Percentiles rank a stretch among this genome's conserved stretches.
phyloP scores from a whole-genome alignment of 2,329 filamentous ascomycete genomes.

The Metarhizium brunneum region DNA sequence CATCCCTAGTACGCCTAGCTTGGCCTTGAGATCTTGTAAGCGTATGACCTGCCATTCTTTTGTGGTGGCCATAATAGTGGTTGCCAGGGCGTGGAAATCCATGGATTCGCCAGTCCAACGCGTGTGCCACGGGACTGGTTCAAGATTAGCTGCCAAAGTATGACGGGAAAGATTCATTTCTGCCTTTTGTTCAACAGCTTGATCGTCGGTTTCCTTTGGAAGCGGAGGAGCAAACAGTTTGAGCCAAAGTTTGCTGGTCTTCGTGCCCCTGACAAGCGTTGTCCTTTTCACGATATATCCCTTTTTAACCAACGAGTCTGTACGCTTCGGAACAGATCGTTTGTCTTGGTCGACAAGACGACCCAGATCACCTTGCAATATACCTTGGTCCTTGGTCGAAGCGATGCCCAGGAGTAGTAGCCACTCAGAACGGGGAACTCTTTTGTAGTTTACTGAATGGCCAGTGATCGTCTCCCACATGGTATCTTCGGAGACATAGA shows the following conservation, averaged over 20 bases:
- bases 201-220: constrained; percentile 21
- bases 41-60: constrained; percentile 51
- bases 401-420: constrained; percentile 48
- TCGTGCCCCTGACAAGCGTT: constrained; percentile 46
- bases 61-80: constrained; percentile 46
- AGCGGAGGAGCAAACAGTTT: constrained; percentile 42
- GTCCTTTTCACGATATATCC: constrained; percentile 55
- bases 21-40: constrained; percentile 47
- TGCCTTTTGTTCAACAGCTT: constrained; percentile 14
- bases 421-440: constrained; percentile 50
- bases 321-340: constrained; percentile 52
- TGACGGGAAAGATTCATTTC: constrained; percentile 30
- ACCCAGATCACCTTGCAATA: constrained; percentile 51
- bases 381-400: constrained; percentile 42
- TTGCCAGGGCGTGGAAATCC: constrained; percentile 47
- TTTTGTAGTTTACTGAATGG: constrained; percentile 49
- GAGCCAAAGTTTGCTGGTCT: constrained; percentile 55
- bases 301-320: constrained; percentile 48
- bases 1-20: constrained; percentile 45
- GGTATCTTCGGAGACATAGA: constrained; percentile 44
- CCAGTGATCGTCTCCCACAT: constrained; percentile 53
- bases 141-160: constrained; percentile 33
- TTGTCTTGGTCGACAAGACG: constrained; percentile 52
- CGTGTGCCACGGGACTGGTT: constrained; percentile 45
- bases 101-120: constrained; percentile 50